Conservation (phyloP, 106 monocot genomes). For the Allium fistulosum region DNA sequence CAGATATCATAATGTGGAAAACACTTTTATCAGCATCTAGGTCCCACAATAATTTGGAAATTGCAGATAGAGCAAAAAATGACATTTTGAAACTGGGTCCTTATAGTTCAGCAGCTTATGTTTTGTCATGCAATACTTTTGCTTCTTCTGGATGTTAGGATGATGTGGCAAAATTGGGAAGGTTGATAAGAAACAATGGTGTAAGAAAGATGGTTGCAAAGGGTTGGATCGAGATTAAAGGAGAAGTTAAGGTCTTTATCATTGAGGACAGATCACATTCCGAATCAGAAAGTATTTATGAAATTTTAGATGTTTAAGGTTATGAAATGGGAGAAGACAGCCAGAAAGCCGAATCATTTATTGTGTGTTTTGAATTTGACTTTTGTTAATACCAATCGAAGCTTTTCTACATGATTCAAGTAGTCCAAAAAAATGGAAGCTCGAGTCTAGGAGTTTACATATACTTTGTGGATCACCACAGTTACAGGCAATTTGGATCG, state of each 20-base stretch:
- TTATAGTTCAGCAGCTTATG: conserved; percentile 47
- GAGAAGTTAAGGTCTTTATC: conserved; percentile 39
- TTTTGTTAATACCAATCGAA: background rate
- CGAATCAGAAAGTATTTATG: conserved; percentile 35
- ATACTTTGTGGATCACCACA: background rate
- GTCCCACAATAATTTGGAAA: conserved; percentile 35
- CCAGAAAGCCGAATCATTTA: conserved; percentile 2
- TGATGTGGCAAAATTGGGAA: conserved; percentile 45
- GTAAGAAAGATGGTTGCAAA: conserved; percentile 46
- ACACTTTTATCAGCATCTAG: conserved; percentile 47
- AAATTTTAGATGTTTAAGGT: conserved; percentile 22
- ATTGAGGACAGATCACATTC: conserved; percentile 49
- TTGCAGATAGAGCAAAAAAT: conserved; percentile 56
- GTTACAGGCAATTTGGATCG: background rate
- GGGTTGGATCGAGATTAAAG: conserved; percentile 63
- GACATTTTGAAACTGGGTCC: conserved; percentile 43
- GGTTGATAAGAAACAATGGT: conserved; percentile 35
- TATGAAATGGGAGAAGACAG: conserved; percentile 34
- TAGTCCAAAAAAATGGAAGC: no score
- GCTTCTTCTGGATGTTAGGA: conserved; percentile 59
- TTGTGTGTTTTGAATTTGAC: background rate
- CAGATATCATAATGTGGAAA: conserved; percentile 67
- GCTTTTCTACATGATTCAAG: no score
- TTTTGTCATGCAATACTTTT: conserved; percentile 46
- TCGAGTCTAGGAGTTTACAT: no score